These are phyloP conservation scores for Amanita muscaria DNA, from an alignment of 768 basidiomycete species.

Conservation along the genomic window DNA sequence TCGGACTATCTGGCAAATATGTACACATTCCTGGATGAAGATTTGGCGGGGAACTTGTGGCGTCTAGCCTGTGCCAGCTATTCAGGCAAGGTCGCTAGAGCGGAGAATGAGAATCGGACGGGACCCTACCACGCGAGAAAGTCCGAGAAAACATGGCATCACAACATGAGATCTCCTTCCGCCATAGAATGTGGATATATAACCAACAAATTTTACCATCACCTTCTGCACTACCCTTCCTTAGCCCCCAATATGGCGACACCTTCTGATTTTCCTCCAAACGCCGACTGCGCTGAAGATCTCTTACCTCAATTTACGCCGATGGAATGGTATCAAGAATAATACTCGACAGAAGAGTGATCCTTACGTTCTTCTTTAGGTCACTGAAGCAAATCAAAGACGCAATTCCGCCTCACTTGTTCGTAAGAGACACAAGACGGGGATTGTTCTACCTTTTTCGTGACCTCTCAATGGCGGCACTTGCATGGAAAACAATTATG, in stretches of 20 bases:
- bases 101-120: too few relatives aligned
- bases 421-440: conserved; percentile 32
- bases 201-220: neutral
- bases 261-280: neutral
- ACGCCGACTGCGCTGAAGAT: conserved; percentile 28
- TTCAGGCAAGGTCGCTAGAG: too few relatives aligned
- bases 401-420: conserved; percentile 38
- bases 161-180: neutral
- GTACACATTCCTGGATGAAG: too few relatives aligned
- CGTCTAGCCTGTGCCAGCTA: neutral
- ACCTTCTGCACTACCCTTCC: conserved; percentile 1
- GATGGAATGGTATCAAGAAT: conserved; percentile 34
- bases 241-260: neutral
- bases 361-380: conserved; percentile 19
- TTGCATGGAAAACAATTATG: conserved; percentile 34
- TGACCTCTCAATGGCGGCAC: conserved; percentile 35
- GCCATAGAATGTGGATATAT: neutral
- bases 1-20: too few relatives aligned
- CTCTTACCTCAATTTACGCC: conserved; percentile 34
- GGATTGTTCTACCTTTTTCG: conserved; percentile 36
- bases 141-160: conserved; percentile 1
- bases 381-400: conserved; percentile 41
- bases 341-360: neutral
- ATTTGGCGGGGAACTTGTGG: neutral
- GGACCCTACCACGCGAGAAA: too few relatives aligned